Evolutionary conservation across 371 early-diverging fungal species (phyloP).

Genomic region (Batrachochytrium dendrobatidis): DNA sequence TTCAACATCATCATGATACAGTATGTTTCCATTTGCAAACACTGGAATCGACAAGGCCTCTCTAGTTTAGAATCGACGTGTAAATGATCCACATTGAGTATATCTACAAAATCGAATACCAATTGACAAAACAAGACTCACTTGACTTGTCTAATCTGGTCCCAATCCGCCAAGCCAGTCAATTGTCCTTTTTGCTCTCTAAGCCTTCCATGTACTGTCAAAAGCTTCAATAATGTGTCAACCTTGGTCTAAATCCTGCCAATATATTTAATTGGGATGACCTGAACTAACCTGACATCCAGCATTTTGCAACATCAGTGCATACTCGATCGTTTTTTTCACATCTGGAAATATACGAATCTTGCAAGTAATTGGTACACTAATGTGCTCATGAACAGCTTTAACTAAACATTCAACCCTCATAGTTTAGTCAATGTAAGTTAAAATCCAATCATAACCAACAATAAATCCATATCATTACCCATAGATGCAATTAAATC

Average conservation of each 20-base stretch:
- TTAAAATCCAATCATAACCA: neutral
- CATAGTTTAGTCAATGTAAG: neutral
- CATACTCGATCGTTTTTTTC: constrained; percentile 90
- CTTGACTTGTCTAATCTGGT: constrained; percentile 89
- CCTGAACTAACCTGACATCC: constrained; percentile 60
- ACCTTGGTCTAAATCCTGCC: constrained; percentile 1
- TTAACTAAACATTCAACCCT: constrained; percentile 38
- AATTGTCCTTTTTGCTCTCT: constrained; percentile 96
- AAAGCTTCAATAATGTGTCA: constrained; percentile 36
- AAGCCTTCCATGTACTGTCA: constrained; percentile 95
- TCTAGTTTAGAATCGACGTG: constrained; percentile 7
- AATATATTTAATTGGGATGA: neutral
- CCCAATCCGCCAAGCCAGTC: constrained; percentile 97
- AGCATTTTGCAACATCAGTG: constrained; percentile 92
- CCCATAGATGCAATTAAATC: constrained; percentile 62
- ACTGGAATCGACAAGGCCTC: constrained; percentile 78
- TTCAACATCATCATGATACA: constrained; percentile 83
- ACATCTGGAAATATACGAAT: constrained; percentile 90
- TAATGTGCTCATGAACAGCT: constrained; percentile 69
- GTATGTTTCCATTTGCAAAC: constrained; percentile 96
- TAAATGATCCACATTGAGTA: neutral
- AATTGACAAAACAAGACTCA: constrained; percentile 41
- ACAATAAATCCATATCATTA: constrained; percentile 3
- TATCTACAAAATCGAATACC: neutral
- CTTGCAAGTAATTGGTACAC: constrained; percentile 97